Base-by-base conservation (phyloP, 257 asterid species). In the Anisodus acutangulus region DNA sequence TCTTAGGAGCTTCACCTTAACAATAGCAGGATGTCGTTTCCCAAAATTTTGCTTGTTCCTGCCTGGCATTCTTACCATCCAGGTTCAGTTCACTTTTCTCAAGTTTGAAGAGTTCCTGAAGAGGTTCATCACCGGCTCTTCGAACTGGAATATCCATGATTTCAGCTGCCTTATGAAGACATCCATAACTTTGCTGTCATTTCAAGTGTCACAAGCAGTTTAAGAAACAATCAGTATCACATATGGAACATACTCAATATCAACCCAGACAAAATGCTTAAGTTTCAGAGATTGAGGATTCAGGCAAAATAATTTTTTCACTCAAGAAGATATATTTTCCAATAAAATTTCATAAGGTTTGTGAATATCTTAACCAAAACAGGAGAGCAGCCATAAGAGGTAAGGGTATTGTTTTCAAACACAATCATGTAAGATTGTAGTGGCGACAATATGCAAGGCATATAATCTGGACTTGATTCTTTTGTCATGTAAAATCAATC, bases 11-110 rank as follows among this genome's bases (percentile, higher is more conserved):
- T 60, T 87, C 88, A 93, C 99, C 98, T 94, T 96, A 86, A 92
- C 89, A 84, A 89, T 86, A 49, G 95, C 93, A 0, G 98, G 98
- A 83, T 93, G 98, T 90, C 90, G 97, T 90, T 93, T 93, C 26
- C 98, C 97, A 96, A 86, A 92, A 96, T 87, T 96, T 96, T 53
- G 95, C 92, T 89, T 94, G 98, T 82, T 96, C 99, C 86, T 90
- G 95, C 69, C 86, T 93, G 19, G 85, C 86, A 85, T 89, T 95
- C 94, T 95, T 94, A n/a, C 92, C 92, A 81, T 93, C 97, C 86
- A 92, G 84, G 90, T 88, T 93, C 87, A 96, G 82, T 88, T 96
- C 99, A 74, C 90, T 90, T 87, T 92, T 90, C 37, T 93, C 94
- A 26, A 91, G 83, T 87, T 80, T 86, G 85, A 93, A 96, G 86